A percentile compares a stretch with the other conserved stretches of the same genome.
Conservation (phyloP, 2,329 filamentous ascomycete species). For the Fusarium keratoplasticum region DNA sequence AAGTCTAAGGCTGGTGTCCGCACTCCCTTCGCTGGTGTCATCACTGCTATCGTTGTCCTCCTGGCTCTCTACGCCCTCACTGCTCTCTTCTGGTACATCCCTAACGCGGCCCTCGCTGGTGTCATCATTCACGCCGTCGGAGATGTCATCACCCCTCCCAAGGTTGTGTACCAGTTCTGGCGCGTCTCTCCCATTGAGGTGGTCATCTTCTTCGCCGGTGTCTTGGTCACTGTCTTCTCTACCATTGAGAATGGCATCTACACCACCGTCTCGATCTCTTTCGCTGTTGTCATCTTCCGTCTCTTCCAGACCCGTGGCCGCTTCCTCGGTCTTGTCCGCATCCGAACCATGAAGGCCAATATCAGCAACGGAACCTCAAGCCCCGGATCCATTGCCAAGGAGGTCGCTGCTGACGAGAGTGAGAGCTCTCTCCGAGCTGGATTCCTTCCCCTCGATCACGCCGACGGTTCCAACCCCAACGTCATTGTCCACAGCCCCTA, state of each 20-base stretch:
- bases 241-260: conserved; percentile 90
- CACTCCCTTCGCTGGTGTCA: conserved; percentile 89
- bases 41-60: conserved; percentile 84
- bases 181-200: conserved; percentile 85
- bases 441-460: conserved; percentile 61
- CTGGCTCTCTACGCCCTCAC: conserved; percentile 87
- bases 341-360: conserved; percentile 87
- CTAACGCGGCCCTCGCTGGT: conserved; percentile 77
- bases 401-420: conserved; percentile 60
- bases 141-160: conserved; percentile 85
- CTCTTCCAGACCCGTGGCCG: conserved; percentile 81
- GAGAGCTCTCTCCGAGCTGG: conserved; percentile 52
- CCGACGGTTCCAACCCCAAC: conserved; percentile 63
- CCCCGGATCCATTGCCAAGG: conserved; percentile 39
- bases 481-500: conserved; percentile 59
- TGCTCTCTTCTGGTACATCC: conserved; percentile 90
- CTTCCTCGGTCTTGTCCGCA: conserved; percentile 81
- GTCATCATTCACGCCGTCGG: conserved; percentile 94
- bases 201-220: conserved; percentile 86
- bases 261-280: conserved; percentile 77
- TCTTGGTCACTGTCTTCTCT: conserved; percentile 83
- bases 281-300: conserved; percentile 79
- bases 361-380: conserved; percentile 64
- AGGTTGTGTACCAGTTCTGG: conserved; percentile 90
- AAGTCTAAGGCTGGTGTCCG: conserved; percentile 96